Evolutionary conservation across 192 early-diverging fungal species (phyloP).

Genomic region (Endogone sp.): DNA sequence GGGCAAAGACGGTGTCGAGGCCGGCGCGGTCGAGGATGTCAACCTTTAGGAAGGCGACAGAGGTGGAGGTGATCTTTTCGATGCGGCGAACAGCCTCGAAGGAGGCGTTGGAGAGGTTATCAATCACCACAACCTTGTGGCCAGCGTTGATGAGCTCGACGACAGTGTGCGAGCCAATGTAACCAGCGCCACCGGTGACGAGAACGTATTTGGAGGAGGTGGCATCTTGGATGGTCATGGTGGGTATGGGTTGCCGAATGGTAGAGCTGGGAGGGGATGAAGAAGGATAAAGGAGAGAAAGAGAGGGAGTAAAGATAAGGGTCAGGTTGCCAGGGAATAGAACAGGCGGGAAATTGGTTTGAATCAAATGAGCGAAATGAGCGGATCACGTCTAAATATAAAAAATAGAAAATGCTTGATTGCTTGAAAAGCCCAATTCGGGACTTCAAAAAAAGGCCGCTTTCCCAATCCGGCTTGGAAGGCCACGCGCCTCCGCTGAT

Average conservation of each 20-base stretch:
- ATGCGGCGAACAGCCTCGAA: slow-evolving; percentile 72
- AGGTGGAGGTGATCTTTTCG: slow-evolving; percentile 53
- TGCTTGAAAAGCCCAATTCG: too few species aligned
- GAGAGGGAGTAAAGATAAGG: not conserved
- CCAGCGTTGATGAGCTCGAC: slow-evolving; percentile 67
- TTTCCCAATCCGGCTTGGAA: too few species aligned
- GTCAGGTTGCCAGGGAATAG: too few species aligned
- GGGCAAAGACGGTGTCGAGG: slow-evolving; percentile 67
- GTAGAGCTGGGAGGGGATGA: not conserved
- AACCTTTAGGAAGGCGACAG: slow-evolving; percentile 64
- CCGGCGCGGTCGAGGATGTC: slow-evolving; percentile 74
- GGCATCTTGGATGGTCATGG: not conserved
- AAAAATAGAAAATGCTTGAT: too few species aligned
- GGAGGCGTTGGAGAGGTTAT: slow-evolving; percentile 81
- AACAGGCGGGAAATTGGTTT: too few species aligned
- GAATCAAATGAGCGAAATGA: too few species aligned
- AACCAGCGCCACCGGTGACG: slow-evolving; percentile 77
- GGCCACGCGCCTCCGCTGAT: too few species aligned
- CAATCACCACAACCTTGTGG: slow-evolving; percentile 80
- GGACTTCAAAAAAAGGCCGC: too few species aligned
- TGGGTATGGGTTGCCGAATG: not conserved
- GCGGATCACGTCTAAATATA: too few species aligned
- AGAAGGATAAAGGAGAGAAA: not conserved
- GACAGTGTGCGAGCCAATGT: slow-evolving; percentile 92
- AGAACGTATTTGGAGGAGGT: slow-evolving; percentile 27